phyloP scores from a whole-genome alignment of 352 stramenopile genomes.

The Aphanomyces cochlioides region DNA sequence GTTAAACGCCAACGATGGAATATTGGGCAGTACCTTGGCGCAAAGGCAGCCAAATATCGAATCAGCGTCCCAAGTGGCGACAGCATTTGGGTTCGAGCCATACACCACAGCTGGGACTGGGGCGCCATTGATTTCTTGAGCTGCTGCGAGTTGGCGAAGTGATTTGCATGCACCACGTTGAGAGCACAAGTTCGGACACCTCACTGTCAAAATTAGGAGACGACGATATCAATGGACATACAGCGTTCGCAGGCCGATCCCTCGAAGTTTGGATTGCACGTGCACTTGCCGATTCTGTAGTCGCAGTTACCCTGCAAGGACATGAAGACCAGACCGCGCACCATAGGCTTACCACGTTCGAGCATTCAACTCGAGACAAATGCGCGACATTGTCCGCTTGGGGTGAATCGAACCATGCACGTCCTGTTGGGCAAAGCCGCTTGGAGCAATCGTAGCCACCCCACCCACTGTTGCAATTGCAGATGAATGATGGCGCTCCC shows the following conservation, averaged over 20 bases:
- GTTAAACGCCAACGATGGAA: slow-evolving; percentile 5
- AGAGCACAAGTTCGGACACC: slow-evolving; percentile 10
- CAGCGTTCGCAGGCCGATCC: slow-evolving; percentile 61
- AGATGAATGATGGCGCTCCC: slow-evolving; percentile 43
- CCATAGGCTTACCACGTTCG: slow-evolving; percentile 48
- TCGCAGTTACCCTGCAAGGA: slow-evolving; percentile 52
- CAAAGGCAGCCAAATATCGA: slow-evolving; percentile 84
- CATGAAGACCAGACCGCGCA: slow-evolving; percentile 3
- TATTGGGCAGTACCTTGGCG: slow-evolving; percentile 50
- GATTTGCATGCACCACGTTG: slow-evolving; percentile 43
- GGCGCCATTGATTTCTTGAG: slow-evolving; percentile 45
- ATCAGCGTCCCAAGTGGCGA: slow-evolving; percentile 84
- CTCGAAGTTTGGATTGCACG: slow-evolving; percentile 61
- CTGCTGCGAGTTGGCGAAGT: slow-evolving; percentile 49
- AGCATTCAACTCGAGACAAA: slow-evolving; percentile 52
- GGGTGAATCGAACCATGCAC: slow-evolving; percentile 67
- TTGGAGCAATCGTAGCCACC: slow-evolving; percentile 56
- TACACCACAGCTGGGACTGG: slow-evolving; percentile 53
- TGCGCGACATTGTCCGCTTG: slow-evolving; percentile 51
- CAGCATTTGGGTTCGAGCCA: slow-evolving; percentile 63
- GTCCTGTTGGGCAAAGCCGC: slow-evolving; percentile 46
- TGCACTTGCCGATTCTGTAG: slow-evolving; percentile 42
- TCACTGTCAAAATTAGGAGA: slow-evolving; percentile 14
- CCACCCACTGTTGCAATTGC: slow-evolving; percentile 52
- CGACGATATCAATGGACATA: slow-evolving; percentile 31